Percentiles rank a stretch among this genome's conserved stretches.
phyloP scores from a whole-genome alignment of 2,329 filamentous ascomycete genomes.

The Mycosphaerella sp. region DNA sequence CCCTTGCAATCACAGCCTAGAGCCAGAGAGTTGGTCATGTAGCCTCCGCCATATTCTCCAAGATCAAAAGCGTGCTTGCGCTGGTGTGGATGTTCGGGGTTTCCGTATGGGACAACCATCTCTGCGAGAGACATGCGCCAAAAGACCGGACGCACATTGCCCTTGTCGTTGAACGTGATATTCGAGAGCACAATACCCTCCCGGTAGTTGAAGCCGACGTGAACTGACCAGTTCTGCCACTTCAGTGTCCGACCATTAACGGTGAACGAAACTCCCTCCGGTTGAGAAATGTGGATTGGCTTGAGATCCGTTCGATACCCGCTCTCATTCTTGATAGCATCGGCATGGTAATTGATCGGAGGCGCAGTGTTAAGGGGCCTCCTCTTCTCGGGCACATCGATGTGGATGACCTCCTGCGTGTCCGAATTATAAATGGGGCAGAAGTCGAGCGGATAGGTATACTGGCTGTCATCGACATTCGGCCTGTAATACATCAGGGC shows the following conservation, averaged over 20 bases:
- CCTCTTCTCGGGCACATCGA: constrained; percentile 73
- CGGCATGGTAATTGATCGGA: constrained; percentile 74
- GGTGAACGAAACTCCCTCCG: constrained; percentile 80
- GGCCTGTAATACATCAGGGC: constrained; percentile 94
- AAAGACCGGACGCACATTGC: constrained; percentile 69
- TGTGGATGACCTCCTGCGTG: constrained; percentile 70
- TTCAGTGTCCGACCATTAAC: constrained; percentile 66
- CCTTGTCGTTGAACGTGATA: constrained; percentile 81
- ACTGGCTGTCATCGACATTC: constrained; percentile 78
- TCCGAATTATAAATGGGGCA: constrained; percentile 85
- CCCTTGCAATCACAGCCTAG: constrained; percentile 84
- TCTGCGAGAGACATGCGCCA: constrained; percentile 84
- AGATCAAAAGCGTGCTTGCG: constrained; percentile 74
- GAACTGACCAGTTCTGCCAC: constrained; percentile 93
- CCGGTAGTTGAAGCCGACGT: constrained; percentile 90
- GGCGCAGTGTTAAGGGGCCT: constrained; percentile 65
- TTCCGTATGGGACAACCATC: constrained; percentile 89
- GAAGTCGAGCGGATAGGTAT: constrained; percentile 87
- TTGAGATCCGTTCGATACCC: constrained; percentile 76
- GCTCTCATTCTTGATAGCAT: constrained; percentile 63
- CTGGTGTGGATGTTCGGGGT: constrained; percentile 73
- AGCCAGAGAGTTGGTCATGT: constrained; percentile 73
- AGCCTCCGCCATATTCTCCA: constrained; percentile 74
- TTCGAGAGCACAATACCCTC: constrained; percentile 88
- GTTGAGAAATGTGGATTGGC: constrained; percentile 80